Base-by-base conservation (phyloP, 495 filamentous ascomycete species). In the Beverwykella pulmonaria region DNA sequence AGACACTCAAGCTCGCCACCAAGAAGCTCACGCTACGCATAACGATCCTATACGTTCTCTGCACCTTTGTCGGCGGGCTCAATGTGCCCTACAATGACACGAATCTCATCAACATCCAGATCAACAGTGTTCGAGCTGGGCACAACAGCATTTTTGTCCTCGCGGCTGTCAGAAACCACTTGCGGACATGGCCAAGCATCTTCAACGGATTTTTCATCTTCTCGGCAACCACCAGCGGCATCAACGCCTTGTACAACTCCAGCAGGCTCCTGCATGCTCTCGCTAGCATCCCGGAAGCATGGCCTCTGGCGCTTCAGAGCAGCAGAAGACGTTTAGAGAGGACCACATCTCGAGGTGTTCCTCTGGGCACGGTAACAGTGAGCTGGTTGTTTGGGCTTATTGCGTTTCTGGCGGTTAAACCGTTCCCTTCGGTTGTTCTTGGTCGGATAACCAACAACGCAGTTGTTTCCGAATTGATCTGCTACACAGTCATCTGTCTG, bases 121-220 rank as follows among this genome's bases (percentile, higher is more conserved):
- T 74, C 44, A 74, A 72, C 26, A 77, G 78, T 48, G 70, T 83
- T 57, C 75, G 77, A 36, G 77, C 79, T 53, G 74, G 79, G 25
- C 79, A 77, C 0, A 77, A 81, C 61, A 81, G 80, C 1, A 58
- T 79, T 6, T 82, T 79, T 58, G 75, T 82, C 49, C 78, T 83
- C 29, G 79, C 80, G 5, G 76, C 71, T 3, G 80, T 83, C 8
- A 73, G 79, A 50, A 78, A 75, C 26, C 76, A 77, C 0, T 67
- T 83, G 27, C 76, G 75, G 15, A 67, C 65, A 6, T 77, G 67
- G 30, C 79, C 79, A 1, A 73, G 76, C 39, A 76, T 83, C 46
- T 81, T 83, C 74, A 83, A 82, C 53, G 80, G 74, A 19, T 74
- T 83, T 22, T 82, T 82, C 49, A 75, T 79, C 17, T 81, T 83